A percentile compares a stretch with the other conserved stretches of the same genome.
Evolutionary conservation across 2,329 filamentous ascomycete genomes (phyloP).

Genomic region (Ophiosphaerella herpotricha): DNA sequence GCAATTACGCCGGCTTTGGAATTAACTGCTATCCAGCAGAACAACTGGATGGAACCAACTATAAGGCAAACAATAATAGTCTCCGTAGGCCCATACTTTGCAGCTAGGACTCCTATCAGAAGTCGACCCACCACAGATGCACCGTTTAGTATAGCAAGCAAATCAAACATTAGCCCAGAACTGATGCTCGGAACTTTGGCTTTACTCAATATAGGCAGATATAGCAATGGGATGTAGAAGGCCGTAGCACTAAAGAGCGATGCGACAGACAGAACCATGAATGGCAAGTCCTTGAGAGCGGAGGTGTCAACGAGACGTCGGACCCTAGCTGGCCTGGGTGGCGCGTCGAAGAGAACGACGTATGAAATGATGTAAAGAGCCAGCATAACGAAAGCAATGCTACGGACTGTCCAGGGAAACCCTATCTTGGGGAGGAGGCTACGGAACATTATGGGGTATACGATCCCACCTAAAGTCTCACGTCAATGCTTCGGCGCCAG

Average conservation of each 20-base stretch:
- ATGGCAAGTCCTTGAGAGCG: not conserved
- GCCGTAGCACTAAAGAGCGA: not conserved
- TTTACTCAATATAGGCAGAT: not conserved
- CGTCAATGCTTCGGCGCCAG: no score
- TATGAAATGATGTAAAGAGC: slow-evolving; percentile 8
- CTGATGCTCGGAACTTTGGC: not conserved
- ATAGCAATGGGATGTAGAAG: not conserved
- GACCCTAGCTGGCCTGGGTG: not conserved
- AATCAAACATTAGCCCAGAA: not conserved
- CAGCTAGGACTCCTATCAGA: not conserved
- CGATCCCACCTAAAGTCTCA: no score
- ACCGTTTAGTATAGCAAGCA: not conserved
- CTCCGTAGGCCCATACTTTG: no score
- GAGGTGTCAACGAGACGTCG: not conserved
- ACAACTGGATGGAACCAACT: no score
- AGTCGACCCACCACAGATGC: not conserved
- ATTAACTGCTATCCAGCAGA: not conserved
- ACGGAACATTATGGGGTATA: no score
- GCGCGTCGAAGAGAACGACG: not conserved
- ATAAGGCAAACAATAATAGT: no score
- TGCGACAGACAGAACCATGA: not conserved
- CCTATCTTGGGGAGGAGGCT: no score
- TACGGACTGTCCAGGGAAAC: no score
- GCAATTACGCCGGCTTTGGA: not conserved
- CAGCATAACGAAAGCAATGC: slow-evolving; percentile 29